Base-by-base conservation (phyloP, 2,329 filamentous ascomycete genomes). In the Immersiporthe knoxdaviesiana region DNA sequence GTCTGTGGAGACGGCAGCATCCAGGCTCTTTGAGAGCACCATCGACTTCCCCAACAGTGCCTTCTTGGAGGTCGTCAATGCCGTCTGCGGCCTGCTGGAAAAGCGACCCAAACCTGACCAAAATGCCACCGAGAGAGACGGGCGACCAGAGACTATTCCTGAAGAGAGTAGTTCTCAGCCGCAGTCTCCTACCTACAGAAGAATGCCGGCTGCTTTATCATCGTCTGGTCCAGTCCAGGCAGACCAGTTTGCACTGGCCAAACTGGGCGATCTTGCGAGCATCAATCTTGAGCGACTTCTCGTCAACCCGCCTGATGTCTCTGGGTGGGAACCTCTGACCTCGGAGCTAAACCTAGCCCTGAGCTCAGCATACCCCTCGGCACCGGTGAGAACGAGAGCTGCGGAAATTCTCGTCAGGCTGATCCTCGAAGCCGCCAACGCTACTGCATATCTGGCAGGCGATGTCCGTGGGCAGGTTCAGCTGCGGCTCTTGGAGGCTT, bases 21-120 rank as follows among this genome's bases (percentile, higher is more conserved):
- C 90, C 1, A 89, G 96, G 72, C 84, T 99, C 24, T 90, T 98
- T 69, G 96, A 98, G 77, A 97, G 94, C 79, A 98, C 94, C 0
- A 85, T 91, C 21, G 94, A 97, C 74, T 98, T 97, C 75, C 93
- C 94, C 0, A 94, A 95, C 72, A 85, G 89, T 21, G 85, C 93
- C 0, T 98, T 98, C 74, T 82, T 91, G 6, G 88, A 92, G 72
- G 88, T 98, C 12, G 83, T 98, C 1, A 82, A 85, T 66, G 91
- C 94, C 0, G 85, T 97, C 4, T 94, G 93, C 75, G 84, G 86
- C 60, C 83, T 97, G 8, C 83, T 97, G 7, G 84, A 86, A 44
- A 72, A 77, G 75, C 73, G 72, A 27, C 66, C 66, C 11, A 77
- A 80, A 41, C 68, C 75, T 2, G 70, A 71, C 2, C 52, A 41